Percentiles rank a stretch among this genome's conserved stretches.
phyloP scores from a whole-genome alignment of 345 rosid species.

The Sisymbrium altissimum region DNA sequence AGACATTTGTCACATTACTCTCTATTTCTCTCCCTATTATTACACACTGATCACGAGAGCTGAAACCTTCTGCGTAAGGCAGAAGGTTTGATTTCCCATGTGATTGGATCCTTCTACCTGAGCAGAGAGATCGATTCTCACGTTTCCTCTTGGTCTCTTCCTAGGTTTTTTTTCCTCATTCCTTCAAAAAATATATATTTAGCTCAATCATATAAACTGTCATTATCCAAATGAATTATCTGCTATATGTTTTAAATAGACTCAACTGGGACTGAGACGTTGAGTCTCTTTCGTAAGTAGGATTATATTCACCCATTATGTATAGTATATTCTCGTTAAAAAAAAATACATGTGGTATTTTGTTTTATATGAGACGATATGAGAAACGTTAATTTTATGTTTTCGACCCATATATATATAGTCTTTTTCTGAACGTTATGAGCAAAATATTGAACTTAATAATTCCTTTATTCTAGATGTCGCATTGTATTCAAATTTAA shows the following conservation, averaged over 20 bases:
- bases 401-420: not conserved
- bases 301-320: not conserved
- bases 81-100: conserved; percentile 17
- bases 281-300: not conserved
- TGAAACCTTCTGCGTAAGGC: not conserved
- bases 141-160: conserved; percentile 29
- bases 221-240: not conserved
- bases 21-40: not conserved
- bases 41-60: conserved; percentile 22
- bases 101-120: conserved; percentile 18
- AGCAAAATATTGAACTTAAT: not conserved
- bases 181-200: not conserved
- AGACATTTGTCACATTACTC: conserved; percentile 29
- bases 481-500: not conserved
- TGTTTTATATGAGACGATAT: not conserved
- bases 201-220: not conserved
- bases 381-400: not conserved
- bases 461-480: not conserved
- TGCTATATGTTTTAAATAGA: not conserved
- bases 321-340: not conserved
- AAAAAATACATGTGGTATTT: not conserved
- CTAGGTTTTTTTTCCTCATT: not conserved
- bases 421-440: not conserved
- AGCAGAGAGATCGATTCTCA: conserved; percentile 10
- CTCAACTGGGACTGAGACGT: not conserved